Evolutionary conservation across 805 yeast genomes (phyloP).

Genomic region (Priceomyces melissophilus): DNA sequence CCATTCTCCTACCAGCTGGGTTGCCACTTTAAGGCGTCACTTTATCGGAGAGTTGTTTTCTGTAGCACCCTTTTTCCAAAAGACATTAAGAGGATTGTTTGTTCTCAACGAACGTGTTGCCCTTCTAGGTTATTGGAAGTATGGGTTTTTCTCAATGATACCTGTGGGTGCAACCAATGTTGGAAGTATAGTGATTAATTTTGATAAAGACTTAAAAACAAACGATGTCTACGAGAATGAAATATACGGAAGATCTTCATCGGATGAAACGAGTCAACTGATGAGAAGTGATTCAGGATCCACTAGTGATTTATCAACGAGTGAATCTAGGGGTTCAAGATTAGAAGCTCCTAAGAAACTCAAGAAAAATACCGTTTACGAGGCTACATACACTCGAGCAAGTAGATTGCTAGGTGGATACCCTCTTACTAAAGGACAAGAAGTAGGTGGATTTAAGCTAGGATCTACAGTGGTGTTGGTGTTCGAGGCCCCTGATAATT

Average conservation of each 20-base stretch:
- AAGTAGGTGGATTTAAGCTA: conserved; percentile 94
- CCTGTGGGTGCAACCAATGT: conserved; percentile 99
- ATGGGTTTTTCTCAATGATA: conserved; percentile 97
- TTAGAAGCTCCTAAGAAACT: conserved; percentile 32
- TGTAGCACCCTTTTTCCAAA: conserved; percentile 95
- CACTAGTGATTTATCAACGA: conserved; percentile 12
- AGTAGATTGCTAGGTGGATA: conserved; percentile 74
- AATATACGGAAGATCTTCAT: conserved; percentile 23
- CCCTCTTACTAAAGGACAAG: conserved; percentile 88
- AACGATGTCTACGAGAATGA: conserved; percentile 65
- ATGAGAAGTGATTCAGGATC: conserved; percentile 12
- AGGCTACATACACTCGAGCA: conserved; percentile 86
- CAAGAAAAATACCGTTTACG: conserved; percentile 81
- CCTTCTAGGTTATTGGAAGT: conserved; percentile 89
- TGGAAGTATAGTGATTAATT: conserved; percentile 88
- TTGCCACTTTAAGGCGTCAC: conserved; percentile 86
- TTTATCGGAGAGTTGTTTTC: conserved; percentile 93
- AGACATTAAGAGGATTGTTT: conserved; percentile 78
- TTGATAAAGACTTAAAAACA: conserved; percentile 86
- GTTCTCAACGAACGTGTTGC: conserved; percentile 95
- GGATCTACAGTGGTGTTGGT: conserved; percentile 97
- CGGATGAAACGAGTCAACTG: conserved; percentile 31
- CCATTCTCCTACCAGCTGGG: conserved; percentile 97
- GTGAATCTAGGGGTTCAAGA: conserved; percentile 7
- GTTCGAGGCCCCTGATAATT: conserved; percentile 88